Base-by-base conservation (phyloP, 1,284 basidiomycete genomes). In the Ustilago tritici region DNA sequence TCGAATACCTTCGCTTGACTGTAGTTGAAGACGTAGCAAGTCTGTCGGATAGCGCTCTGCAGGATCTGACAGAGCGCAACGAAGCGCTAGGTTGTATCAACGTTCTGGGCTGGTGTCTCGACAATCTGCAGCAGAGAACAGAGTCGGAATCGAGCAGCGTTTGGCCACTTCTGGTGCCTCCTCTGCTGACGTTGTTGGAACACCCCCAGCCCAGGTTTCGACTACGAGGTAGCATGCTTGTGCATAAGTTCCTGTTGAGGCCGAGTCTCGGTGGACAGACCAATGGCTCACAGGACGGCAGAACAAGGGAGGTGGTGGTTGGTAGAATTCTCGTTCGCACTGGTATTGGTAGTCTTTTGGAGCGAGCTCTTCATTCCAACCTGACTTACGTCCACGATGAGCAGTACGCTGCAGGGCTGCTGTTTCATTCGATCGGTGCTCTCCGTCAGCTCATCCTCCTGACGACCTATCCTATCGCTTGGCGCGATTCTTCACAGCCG, bases 311-410 rank as follows among this genome's bases (percentile, higher is more conserved):
- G 49, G 23, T 28, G 4, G 35, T 52, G 32, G 40, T 70, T 23
- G 66, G 59, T 12, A 55, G 46, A 32, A 49, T 77, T 2, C 66
- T 77, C 10, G 17, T 73, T 40, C 66, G 70, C 28, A 77, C 75
- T 3, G 75, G 75, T 4, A 66, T 77, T 17, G 75, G 70, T 1
- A 71, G 60, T 34, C 57, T 77, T 2, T 38, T 77, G 4, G 75
- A 77, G 47, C 65, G 60, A 5, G 60, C 60, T 0, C 58, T 77
- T 1, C 65, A 73, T n/a, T 61, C 73, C 53, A 73, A 72, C 40
- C 53, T 77, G n/a, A 77, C 70, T 28, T 77, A 63, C 56, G 49
- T 73, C 15, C 66, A 77, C 50, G 67, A 77, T 41, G 38, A 58
- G 19, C 17, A 28, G 2, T 67, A 65, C 15, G 75, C 70, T 3